Evolutionary conservation across 75 land plant species (phyloP), one percentile per base, ranked within the genome.

Genomic region (Selaginella tamariscina): DNA sequence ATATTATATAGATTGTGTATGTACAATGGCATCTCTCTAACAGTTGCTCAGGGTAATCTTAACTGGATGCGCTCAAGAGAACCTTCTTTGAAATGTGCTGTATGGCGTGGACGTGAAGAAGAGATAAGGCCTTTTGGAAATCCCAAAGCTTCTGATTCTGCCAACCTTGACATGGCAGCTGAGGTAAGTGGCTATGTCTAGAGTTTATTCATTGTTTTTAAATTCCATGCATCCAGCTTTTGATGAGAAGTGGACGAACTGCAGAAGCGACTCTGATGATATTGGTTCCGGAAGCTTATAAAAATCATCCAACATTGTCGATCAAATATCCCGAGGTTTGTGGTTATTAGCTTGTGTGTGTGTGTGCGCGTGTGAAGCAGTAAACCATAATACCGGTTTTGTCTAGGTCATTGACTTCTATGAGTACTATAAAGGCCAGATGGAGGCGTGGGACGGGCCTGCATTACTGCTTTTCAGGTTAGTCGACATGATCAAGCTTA

Each of bases 371-470:
- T 13, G 64, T 54, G 22, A 68, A 59, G 55, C 29, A 20, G 56
- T 68, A 1, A 22, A 13, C 1, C 27, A 1, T 68, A 8, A 1
- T 1, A 21, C 9, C n/a, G 68, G 27, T 73, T 29, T 65, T 30
- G 30, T 54, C 55, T 70, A 93, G 98, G 91, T 85, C 56, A 75
- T 87, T 66, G 88, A 87, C 67, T 94, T 94, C 56, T 94, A 95
- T 82, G 89, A 95, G 55, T 95, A 91, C 44, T 95, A 87, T 82
- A 90, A 85, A 73, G 99, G 97, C 20, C 99, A 90, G 64, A 95
- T 95, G 99, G 99, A 95, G 71, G 82, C 99, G 0, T 95, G 99
- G 99, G 99, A 95, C 84, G 99, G 99, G 67, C 99, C 99, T 67
- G 99, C 99, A 32, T 77, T 95, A 57, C 85, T 95, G n/a, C 72